Percentiles rank a stretch among this genome's conserved stretches.
phyloP scores from a whole-genome alignment of 2,329 filamentous ascomycete species.

The Colletotrichum liaoningense region DNA sequence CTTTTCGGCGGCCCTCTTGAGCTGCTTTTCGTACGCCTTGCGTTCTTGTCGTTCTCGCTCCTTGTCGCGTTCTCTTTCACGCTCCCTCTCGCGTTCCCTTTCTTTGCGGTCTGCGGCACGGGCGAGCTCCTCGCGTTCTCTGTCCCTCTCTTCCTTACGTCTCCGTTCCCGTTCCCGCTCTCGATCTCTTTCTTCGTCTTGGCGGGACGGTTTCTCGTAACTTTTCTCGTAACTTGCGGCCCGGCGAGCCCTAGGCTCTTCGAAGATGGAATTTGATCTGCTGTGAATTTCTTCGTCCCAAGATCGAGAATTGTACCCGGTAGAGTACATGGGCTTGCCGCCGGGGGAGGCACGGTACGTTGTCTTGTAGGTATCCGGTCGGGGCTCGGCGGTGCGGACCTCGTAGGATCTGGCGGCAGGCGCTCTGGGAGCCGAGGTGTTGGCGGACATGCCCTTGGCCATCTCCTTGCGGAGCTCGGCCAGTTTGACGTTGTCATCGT shows the following conservation, averaged over 20 bases:
- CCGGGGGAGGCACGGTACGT: constrained; percentile 44
- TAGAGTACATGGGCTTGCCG: constrained; percentile 47
- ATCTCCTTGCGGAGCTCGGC: constrained; percentile 71
- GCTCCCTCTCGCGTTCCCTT: constrained; percentile 34
- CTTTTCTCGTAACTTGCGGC: constrained; percentile 61
- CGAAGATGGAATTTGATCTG: constrained; percentile 52
- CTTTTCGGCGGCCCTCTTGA: constrained; percentile 39
- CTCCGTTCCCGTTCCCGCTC: constrained; percentile 47
- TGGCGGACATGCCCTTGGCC: constrained; percentile 51
- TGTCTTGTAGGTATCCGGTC: constrained; percentile 53
- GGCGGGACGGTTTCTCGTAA: constrained; percentile 58
- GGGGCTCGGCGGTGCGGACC: constrained; percentile 63
- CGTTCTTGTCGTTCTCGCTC: constrained; percentile 9
- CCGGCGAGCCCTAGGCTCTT: constrained; percentile 57
- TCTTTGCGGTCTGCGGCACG: constrained; percentile 2
- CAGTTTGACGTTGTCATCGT: constrained; percentile 80
- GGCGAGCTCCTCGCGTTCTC: constrained; percentile 35
- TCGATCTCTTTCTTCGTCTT: constrained; percentile 52
- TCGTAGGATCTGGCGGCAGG: constrained; percentile 54
- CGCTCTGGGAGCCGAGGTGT: constrained; percentile 57
- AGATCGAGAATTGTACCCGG: constrained; percentile 50
- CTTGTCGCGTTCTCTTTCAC: constrained; percentile 34
- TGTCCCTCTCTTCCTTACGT: constrained; percentile 32
- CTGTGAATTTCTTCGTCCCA: constrained; percentile 60
- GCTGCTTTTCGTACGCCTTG: constrained; percentile 41